Base-by-base conservation (phyloP, 495 filamentous ascomycete genomes). In the Apodospora peruviana region DNA sequence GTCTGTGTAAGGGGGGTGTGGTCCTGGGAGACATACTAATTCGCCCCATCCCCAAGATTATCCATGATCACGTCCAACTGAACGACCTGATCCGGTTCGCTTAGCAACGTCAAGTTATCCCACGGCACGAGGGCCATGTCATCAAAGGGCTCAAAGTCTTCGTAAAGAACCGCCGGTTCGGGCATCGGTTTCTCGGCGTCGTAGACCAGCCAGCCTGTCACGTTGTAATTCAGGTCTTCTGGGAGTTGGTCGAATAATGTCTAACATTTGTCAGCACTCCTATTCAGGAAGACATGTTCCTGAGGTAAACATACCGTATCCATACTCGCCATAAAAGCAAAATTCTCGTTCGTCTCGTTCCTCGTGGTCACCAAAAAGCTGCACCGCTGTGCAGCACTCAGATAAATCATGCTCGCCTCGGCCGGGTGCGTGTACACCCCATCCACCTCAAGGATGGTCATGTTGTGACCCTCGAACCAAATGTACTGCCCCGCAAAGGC, bases 181-280 rank as follows among this genome's bases (percentile, higher is more conserved):
- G 84, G 84, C 2, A 87, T 69, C 0, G 77, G 68, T 38, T 79
- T 77, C 1, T 61, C 47, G 2, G 77, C 67, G 58, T 90, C 77
- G 56, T 93, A 91, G 1, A 87, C 75, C 1, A 95, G 74, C 84
- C 85, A 91, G 7, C 84, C 85, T 0, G 89, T 91, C 0, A 80
- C 82, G 50, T 91, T 95, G 43, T 79, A 80, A 58, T 91, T 87
- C 10, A 90, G 70, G 4, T 66, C 72, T 3, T 66, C 57, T 0
- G 87, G 88, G 7, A 87, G 55, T 4, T 3, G 10, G 17, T 48
- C 45, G 35, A 48, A 48, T 23, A 48, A n/a, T 12, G 45, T 40
- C 44, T 45, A 35, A n/a, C 27, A 21, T 43, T n/a, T 20, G 40
- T 25, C 21, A 43, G 40, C 12, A 16, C 12, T n/a, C 16, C 8